Evolutionary conservation across 768 basidiomycete genomes (phyloP).

Genomic region (Leccinum variicolor): DNA sequence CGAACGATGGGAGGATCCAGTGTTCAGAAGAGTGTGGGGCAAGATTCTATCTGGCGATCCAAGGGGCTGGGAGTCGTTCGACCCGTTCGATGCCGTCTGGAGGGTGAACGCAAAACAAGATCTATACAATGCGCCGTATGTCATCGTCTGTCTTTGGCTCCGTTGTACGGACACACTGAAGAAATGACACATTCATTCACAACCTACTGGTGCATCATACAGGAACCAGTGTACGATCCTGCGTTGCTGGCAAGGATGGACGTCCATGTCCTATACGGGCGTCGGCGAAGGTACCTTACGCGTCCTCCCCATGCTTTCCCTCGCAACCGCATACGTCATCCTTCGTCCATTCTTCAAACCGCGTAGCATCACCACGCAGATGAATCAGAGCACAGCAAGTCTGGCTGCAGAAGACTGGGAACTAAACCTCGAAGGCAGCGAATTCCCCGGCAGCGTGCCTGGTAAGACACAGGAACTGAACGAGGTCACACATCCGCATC

Average conservation of each 20-base stretch:
- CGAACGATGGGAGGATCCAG: slow-evolving; percentile 55
- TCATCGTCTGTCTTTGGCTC: slow-evolving; percentile 5
- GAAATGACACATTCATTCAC: not conserved
- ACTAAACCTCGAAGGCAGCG: slow-evolving; percentile 46
- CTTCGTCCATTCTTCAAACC: slow-evolving; percentile 66
- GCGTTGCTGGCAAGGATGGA: slow-evolving; percentile 60
- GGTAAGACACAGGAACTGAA: slow-evolving; percentile 56
- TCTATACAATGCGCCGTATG: slow-evolving; percentile 56
- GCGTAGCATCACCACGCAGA: slow-evolving; percentile 3
- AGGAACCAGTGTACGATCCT: slow-evolving; percentile 54
- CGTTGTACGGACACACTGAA: slow-evolving; percentile 4
- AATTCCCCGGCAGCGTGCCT: slow-evolving; percentile 53
- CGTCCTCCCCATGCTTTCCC: slow-evolving; percentile 54
- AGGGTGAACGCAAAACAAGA: slow-evolving; percentile 54
- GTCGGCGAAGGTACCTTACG: slow-evolving; percentile 60
- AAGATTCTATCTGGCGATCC: slow-evolving; percentile 43
- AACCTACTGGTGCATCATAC: slow-evolving; percentile 5
- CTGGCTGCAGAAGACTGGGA: slow-evolving; percentile 52
- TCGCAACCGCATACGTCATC: slow-evolving; percentile 57
- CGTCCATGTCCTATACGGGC: slow-evolving; percentile 49
- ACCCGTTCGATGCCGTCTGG: slow-evolving; percentile 47
- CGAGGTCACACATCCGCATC: slow-evolving; percentile 57
- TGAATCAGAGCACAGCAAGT: not conserved
- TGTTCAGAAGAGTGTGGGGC: slow-evolving; percentile 38
- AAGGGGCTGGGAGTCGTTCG: slow-evolving; percentile 42